Conservation (phyloP, 345 rosid genomes). For the Eucalyptus regnans region DNA sequence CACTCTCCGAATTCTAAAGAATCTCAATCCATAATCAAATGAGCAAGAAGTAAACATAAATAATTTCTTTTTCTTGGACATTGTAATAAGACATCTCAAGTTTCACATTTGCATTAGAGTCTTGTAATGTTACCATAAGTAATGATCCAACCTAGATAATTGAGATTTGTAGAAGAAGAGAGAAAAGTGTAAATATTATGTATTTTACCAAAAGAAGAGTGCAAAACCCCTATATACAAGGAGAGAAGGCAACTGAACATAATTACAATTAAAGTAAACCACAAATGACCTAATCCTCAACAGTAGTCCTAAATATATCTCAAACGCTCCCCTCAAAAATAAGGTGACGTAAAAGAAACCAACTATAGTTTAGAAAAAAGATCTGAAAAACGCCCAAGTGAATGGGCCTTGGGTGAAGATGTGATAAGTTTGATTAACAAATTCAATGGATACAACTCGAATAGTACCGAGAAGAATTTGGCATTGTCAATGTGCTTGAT, state of each 20-base stretch:
- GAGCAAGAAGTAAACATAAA: not conserved
- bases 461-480: not conserved
- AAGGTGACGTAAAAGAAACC: not conserved
- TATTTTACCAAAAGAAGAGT: not conserved
- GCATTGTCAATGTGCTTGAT: not conserved
- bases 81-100: not conserved
- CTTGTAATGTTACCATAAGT: not conserved
- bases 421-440: not conserved
- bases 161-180: not conserved
- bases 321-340: fast-evolving
- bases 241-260: not conserved
- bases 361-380: not conserved
- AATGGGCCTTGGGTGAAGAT: not conserved
- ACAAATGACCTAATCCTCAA: not conserved
- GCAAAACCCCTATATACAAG: not conserved
- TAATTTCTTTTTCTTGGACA: not conserved
- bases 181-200: not conserved
- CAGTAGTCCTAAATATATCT: not conserved
- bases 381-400: not conserved
- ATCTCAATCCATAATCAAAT: not conserved
- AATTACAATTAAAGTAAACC: not conserved
- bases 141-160: not conserved
- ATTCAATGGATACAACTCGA: not conserved
- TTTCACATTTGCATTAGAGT: not conserved
- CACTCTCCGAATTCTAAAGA: not conserved